phyloP scores from a whole-genome alignment of 139 green algal genomes.

The Picochlorum sp. region DNA sequence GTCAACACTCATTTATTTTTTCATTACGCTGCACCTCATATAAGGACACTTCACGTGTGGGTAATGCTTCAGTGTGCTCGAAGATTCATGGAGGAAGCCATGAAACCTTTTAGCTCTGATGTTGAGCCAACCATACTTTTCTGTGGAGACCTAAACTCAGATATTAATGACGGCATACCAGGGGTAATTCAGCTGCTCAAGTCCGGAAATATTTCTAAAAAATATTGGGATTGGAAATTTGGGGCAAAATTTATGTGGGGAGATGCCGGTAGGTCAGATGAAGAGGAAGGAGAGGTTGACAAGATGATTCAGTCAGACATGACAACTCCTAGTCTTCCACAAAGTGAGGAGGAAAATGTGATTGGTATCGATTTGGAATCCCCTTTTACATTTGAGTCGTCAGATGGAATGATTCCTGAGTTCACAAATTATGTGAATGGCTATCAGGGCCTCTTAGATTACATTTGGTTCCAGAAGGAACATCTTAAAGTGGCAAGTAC shows the following conservation, averaged over 20 bases:
- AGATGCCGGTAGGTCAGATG: background rate
- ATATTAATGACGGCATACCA: slow-evolving; percentile 75
- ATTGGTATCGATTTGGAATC: slow-evolving; percentile 35
- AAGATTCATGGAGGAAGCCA: slow-evolving; percentile 15
- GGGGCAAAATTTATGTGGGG: slow-evolving; percentile 56
- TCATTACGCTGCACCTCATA: slow-evolving; percentile 75
- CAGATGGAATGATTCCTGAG: slow-evolving; percentile 44
- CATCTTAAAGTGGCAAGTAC: slow-evolving; percentile 16
- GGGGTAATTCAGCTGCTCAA: slow-evolving; percentile 73
- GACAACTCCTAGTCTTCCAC: background rate
- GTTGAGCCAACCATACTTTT: slow-evolving; percentile 51
- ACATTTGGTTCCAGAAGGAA: slow-evolving; percentile 44
- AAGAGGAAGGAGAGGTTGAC: slow-evolving; percentile 18
- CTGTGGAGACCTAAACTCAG: slow-evolving; percentile 78
- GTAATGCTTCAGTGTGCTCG: slow-evolving; percentile 52
- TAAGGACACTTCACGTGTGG: slow-evolving; percentile 72
- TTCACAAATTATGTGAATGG: slow-evolving; percentile 80
- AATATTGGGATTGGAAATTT: slow-evolving; percentile 75
- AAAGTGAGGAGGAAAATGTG: background rate
- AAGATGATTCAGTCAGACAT: slow-evolving; percentile 18
- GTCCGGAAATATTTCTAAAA: slow-evolving; percentile 34
- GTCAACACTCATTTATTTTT: slow-evolving; percentile 92
- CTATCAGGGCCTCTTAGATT: slow-evolving; percentile 77
- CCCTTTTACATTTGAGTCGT: slow-evolving; percentile 35
- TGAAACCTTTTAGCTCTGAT: background rate